phyloP scores from a whole-genome alignment of 2,329 filamentous ascomycete genomes.

The Aspergillus cejpii region DNA sequence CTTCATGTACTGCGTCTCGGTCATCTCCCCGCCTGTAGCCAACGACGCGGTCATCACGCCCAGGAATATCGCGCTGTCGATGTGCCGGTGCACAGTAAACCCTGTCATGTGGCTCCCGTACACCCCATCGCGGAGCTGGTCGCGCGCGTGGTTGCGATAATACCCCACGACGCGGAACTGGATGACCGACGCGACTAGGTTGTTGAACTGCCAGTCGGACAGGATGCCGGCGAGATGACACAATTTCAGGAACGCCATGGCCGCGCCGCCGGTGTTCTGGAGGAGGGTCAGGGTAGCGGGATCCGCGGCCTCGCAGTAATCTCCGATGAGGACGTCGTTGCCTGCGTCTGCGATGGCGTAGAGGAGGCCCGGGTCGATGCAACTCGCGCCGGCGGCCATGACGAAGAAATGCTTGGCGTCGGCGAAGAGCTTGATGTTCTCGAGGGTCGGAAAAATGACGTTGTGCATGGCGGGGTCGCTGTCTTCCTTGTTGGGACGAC shows the following conservation, averaged over 20 bases:
- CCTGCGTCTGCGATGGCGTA: conserved; percentile 18
- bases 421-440: conserved; percentile 17
- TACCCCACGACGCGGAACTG: conserved; percentile 20
- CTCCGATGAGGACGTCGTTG: conserved; percentile 21
- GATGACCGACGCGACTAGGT: conserved; percentile 10
- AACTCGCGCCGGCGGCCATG: conserved; percentile 48
- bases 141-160: conserved; percentile 15
- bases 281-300: conserved; percentile 9
- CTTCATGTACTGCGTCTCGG: conserved; percentile 6
- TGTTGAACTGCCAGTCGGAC: conserved; percentile 17
- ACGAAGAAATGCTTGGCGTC: conserved; percentile 62
- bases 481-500: conserved; percentile 11
- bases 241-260: conserved; percentile 18
- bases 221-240: conserved; percentile 13
- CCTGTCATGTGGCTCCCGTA: conserved; percentile 20
- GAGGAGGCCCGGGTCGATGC: conserved; percentile 13
- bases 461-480: conserved; percentile 8
- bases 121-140: too few species aligned
- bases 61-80: conserved; percentile 14
- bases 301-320: conserved; percentile 20
- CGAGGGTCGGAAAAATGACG: conserved; percentile 15
- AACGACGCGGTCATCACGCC: conserved; percentile 16
- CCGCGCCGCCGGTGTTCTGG: conserved; percentile 16
- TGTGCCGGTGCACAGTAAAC: conserved; percentile 11
- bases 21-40: conserved; percentile 8